These are phyloP conservation scores for Clathrospora elynae DNA, from an alignment of 2,329 filamentous ascomycete genomes.

Conservation along the genomic window DNA sequence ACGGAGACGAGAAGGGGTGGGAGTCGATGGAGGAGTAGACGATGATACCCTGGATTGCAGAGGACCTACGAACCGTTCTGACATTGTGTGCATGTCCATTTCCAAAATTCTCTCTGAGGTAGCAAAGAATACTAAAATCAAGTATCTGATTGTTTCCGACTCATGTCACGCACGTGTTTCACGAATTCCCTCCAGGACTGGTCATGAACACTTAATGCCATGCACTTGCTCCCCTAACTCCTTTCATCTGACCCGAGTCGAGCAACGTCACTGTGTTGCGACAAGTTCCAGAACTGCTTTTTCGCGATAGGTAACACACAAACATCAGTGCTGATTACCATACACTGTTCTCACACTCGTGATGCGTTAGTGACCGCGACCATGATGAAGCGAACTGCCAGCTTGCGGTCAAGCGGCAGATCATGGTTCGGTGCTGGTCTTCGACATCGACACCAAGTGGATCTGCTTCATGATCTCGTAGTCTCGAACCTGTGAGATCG, in stretches of 20 bases:
- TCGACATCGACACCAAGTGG: slow-evolving; percentile 14
- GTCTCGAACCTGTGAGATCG: slow-evolving; percentile 20
- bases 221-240: slow-evolving; percentile 13
- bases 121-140: background rate
- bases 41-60: slow-evolving; percentile 24
- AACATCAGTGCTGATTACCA: background rate
- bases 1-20: slow-evolving; percentile 44
- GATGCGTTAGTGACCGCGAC: background rate
- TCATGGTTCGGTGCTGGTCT: slow-evolving; percentile 15
- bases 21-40: slow-evolving; percentile 51
- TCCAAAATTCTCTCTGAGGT: background rate
- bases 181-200: slow-evolving; percentile 13
- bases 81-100: background rate
- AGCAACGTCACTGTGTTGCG: slow-evolving; percentile 7
- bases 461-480: slow-evolving; percentile 2
- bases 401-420: slow-evolving; percentile 20
- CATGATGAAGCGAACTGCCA: background rate
- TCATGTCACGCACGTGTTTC: slow-evolving; percentile 17
- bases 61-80: slow-evolving; percentile 1
- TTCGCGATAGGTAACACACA: background rate
- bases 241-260: slow-evolving; percentile 20
- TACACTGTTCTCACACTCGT: background rate
- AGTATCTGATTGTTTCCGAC: too few species aligned
- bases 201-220: background rate
- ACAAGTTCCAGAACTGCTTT: slow-evolving; percentile 1